Percentiles rank a stretch among this genome's conserved stretches.
These are phyloP conservation scores for Leccinum insigne DNA, from an alignment of 1,284 basidiomycete genomes.

Conservation along the genomic window DNA sequence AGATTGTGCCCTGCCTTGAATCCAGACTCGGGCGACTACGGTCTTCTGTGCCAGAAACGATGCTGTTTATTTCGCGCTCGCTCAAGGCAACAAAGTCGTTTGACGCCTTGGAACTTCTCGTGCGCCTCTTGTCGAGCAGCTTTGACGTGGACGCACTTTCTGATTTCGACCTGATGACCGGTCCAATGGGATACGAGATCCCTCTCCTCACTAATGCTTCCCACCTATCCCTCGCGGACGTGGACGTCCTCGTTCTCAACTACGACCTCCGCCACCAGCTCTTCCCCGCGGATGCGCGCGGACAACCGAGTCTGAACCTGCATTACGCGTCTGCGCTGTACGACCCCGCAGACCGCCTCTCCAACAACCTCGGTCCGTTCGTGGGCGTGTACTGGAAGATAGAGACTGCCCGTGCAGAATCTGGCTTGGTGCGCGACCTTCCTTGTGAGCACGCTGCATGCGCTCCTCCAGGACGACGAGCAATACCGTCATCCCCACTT, in stretches of 20 bases:
- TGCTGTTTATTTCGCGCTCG: no score
- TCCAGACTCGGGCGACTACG: no score
- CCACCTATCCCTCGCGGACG: no score
- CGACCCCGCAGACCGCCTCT: constrained; percentile 35
- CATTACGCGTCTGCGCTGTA: constrained; percentile 41
- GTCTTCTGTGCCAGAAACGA: no score
- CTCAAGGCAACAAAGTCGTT: no score
- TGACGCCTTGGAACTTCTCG: no score
- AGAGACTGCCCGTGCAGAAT: constrained; percentile 39
- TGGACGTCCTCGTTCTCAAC: neutral
- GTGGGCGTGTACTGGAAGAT: constrained; percentile 52
- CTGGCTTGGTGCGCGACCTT: constrained; percentile 38
- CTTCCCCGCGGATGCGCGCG: neutral
- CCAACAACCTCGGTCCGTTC: constrained; percentile 37
- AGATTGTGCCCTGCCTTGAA: no score
- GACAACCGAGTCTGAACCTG: constrained; percentile 7
- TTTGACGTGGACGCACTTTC: no score
- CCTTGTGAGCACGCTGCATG: constrained; percentile 42
- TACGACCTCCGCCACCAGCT: neutral
- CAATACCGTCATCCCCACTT: constrained; percentile 9
- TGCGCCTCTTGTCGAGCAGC: no score
- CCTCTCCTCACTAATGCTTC: no score
- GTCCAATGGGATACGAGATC: no score
- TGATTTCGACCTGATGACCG: no score
- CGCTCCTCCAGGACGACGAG: constrained; percentile 34